Evolutionary conservation across 2,329 filamentous ascomycete genomes (phyloP), one percentile per base, ranked within the genome.

Genomic region (Arthrobotrys musiformis): DNA sequence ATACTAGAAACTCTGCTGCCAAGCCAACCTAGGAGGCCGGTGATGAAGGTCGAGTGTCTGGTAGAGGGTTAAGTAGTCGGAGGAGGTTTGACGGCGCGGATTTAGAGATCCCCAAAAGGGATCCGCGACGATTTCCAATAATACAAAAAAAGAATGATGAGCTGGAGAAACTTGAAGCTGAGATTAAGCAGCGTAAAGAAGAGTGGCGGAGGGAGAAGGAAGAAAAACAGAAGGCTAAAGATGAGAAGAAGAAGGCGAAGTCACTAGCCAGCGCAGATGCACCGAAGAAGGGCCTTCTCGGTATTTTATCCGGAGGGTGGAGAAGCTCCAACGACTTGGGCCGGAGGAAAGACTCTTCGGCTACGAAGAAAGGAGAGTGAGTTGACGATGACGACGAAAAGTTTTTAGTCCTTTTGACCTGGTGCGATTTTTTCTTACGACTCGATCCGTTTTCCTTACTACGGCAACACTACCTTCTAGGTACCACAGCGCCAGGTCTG

Each of bases 1-100:
- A 89, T 92, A 97, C 81, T 93, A 94, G 82, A 94, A 98, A 82
- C 93, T 97, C 81, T 94, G 97, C 87, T 97, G 79, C 37, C 66
- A 79, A 52, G 66, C 79, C 46, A 75, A 79, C 69, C 79, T 77
- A 78, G 56, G 19, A 19, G 54, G 58, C 5, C 48, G 63, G 68
- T 30, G n/a, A 44, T n/a, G 19, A 22, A 22, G 50, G 56, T n/a
- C 30, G 28, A 17, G 22, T 1, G 24, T 19, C 6, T 17, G 15
- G 4, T n/a, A 17, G 52, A 22, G 37, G 61, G 2, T 30, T 17
- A 11, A 15, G 6, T 1, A 33, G 42, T 26, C 40, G 72, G 15
- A 69, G 46, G 9, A 54, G 17, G 9, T 62, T 58, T 60, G 24
- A 58, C 42, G 28, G 62, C 52, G 44, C 52, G 9, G 4, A 13